Evolutionary conservation across 1,284 basidiomycete species (phyloP).

Genomic region (Termitomyces sp.): DNA sequence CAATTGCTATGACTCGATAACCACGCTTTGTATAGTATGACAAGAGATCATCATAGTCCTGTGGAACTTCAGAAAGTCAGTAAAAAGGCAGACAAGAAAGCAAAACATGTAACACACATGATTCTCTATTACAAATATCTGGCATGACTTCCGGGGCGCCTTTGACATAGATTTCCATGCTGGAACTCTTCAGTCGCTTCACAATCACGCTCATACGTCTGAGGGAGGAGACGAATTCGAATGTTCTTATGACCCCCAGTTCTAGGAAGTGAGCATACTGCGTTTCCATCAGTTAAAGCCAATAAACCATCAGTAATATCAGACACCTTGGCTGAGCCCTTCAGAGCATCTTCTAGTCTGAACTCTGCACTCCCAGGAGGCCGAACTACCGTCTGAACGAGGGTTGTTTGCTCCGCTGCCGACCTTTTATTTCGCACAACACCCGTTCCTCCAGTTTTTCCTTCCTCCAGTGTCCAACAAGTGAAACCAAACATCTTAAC

Average conservation of each 20-base stretch:
- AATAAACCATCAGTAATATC: not conserved
- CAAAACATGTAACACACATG: conserved; percentile 49
- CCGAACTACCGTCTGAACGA: conserved; percentile 96
- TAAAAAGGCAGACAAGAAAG: conserved; percentile 1
- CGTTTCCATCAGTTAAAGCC: not conserved
- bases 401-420: conserved; percentile 75
- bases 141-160: conserved; percentile 98
- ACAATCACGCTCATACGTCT: conserved; percentile 98
- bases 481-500: conserved; percentile 98
- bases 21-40: conserved; percentile 97
- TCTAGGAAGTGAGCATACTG: conserved; percentile 95
- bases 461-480: conserved; percentile 95
- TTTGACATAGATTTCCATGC: conserved; percentile 98
- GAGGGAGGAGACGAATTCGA: conserved; percentile 93
- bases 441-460: conserved; percentile 62
- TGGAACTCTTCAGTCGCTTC: conserved; percentile 88
- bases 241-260: conserved; percentile 92
- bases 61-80: conserved; percentile 61
- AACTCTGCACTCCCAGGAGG: conserved; percentile 91
- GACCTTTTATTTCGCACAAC: conserved; percentile 64
- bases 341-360: conserved; percentile 88
- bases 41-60: conserved; percentile 94
- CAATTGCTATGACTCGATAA: conserved; percentile 97
- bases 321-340: conserved; percentile 68
- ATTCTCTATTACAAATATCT: conserved; percentile 88